Evolutionary conservation across 2,329 filamentous ascomycete genomes (phyloP), one percentile per base, ranked within the genome.

Genomic region (Nothophoma quercina): DNA sequence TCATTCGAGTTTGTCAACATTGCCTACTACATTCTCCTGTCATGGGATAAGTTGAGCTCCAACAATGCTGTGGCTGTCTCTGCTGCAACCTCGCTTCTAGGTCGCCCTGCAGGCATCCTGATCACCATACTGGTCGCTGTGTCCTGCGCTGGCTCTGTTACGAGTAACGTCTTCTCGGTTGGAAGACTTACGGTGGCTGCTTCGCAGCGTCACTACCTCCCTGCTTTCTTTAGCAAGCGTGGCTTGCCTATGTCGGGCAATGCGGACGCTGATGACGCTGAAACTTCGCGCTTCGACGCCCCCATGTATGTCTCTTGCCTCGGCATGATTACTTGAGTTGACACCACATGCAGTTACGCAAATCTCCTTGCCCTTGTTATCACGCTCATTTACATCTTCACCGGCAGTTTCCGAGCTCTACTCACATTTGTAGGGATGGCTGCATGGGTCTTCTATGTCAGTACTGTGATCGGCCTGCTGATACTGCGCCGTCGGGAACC

Each of bases 31-130:
- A 77, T 87, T 16, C 73, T 88, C 2, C 76, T 88, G 0, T 84
- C 85, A 0, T 87, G 85, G 85, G 67, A 80, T 18, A 74, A 81
- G 1, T 75, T 88, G 2, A 82, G 83, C 0, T 81, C 78, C 0
- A 86, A 82, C 0, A 83, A 88, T 55, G 86, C 84, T 18, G 82
- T 88, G 0, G 85, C 85, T 3, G 85, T 88, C 43, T 15, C 83
- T 82, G 60, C 83, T 74, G 18, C 79, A 74, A 38, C 56, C 29
- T 62, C 64, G 15, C 79, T 87, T 1, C 64, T 87, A 1, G 85
- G 85, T 2, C 76, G 73, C 0, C 77, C 70, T 0, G 81, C 81
- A 40, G 85, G 84, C 4, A 77, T 85, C 30, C 56, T 81, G 0
- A 79, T 84, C 2, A 84, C 85, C 1, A 60, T 81, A 0, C 68